Percentiles rank a stretch among this genome's conserved stretches.
Conservation (phyloP, 352 stramenopile genomes). For the Globisporangium iwayamae region DNA sequence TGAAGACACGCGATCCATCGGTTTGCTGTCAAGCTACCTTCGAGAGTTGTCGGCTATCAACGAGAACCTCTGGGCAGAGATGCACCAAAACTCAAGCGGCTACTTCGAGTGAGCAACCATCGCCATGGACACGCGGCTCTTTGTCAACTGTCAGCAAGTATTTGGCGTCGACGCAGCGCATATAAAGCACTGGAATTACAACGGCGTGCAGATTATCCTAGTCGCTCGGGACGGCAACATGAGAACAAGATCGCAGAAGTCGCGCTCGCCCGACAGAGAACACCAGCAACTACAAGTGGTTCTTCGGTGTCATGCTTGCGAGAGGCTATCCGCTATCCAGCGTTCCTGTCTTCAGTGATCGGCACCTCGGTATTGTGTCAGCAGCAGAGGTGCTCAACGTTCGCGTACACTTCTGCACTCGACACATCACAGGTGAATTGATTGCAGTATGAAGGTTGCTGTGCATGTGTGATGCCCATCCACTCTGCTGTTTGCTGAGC, state of each 20-base stretch:
- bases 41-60: neutral
- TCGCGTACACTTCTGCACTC: neutral
- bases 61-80: neutral
- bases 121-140: conserved; percentile 13
- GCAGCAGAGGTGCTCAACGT: neutral
- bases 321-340: neutral
- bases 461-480: neutral
- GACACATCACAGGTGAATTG: neutral
- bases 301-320: neutral
- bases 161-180: conserved; percentile 22
- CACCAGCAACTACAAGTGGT: neutral
- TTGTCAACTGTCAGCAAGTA: conserved; percentile 9
- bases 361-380: neutral
- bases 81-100: neutral
- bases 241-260: conserved; percentile 20
- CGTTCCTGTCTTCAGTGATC: neutral
- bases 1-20: neutral
- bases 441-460: neutral
- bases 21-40: neutral
- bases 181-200: conserved; percentile 29
- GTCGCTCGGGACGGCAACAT: conserved; percentile 24
- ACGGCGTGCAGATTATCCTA: conserved; percentile 21
- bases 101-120: conserved; percentile 17
- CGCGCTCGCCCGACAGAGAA: conserved; percentile 1
- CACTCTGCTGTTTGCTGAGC: neutral